A percentile compares a stretch with the other conserved stretches of the same genome.
These are phyloP conservation scores for Melaleuca alternifolia DNA, from an alignment of 345 rosid genomes.

Conservation along the genomic window DNA sequence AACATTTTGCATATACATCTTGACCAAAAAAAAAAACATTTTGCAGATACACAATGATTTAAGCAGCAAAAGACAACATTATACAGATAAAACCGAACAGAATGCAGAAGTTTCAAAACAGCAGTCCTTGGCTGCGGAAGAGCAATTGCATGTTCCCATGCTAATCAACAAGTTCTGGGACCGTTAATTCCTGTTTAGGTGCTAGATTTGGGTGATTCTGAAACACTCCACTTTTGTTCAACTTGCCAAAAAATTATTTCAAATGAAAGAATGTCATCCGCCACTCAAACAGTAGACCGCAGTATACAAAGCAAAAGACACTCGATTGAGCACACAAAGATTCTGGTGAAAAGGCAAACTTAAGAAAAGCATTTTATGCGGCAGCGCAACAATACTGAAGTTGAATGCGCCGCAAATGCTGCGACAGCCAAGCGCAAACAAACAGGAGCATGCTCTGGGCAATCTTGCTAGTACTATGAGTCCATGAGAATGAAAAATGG, in stretches of 20 bases:
- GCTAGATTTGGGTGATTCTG: neutral
- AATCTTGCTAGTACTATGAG: neutral
- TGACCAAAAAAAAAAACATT: too few species aligned
- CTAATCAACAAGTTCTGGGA: neutral
- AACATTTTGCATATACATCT: conserved; percentile 51
- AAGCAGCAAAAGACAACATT: neutral
- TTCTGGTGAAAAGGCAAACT: neutral
- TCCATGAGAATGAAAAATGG: neutral
- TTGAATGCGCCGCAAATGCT: neutral
- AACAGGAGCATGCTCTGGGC: neutral
- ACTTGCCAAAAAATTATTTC: neutral
- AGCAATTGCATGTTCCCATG: neutral
- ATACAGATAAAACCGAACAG: neutral
- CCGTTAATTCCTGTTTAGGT: neutral
- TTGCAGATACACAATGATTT: conserved; percentile 27
- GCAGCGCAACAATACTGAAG: neutral
- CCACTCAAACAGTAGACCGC: neutral
- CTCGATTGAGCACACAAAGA: neutral
- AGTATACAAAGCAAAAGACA: neutral
- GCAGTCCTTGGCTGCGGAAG: neutral
- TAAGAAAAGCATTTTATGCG: neutral
- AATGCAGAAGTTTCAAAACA: neutral
- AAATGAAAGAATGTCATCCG: neutral
- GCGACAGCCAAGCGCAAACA: neutral
- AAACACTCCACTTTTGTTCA: neutral